Base-by-base conservation (phyloP, 768 basidiomycete genomes). In the Amanita rubescens region DNA sequence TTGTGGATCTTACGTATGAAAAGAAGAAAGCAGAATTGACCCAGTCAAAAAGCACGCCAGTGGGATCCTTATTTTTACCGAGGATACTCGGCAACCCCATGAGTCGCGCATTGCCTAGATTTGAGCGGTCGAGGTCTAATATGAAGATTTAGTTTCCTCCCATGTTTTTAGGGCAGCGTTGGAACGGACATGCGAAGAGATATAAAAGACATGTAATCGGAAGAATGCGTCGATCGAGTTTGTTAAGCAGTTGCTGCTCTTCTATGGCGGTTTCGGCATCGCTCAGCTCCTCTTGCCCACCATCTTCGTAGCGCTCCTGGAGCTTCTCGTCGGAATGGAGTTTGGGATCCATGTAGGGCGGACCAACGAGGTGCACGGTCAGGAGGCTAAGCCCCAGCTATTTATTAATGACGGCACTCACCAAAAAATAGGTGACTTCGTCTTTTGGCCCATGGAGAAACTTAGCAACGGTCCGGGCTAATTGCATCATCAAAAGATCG, bases 71-170 rank as follows among this genome's bases (percentile, higher is more conserved):
- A 6, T 87, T 86, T 11, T 75, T 75, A 11, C 49, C 49, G 1
- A 90, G 78, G 11, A 72, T 68, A 55, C 90, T 85, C 35, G 83
- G 77, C 11, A 91, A 67, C 10, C 85, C 83, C 67, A 85, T 85
- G 35, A 90, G 70, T 48, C 87, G 77, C 44, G 89, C 89, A 62
- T 91, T 90, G 14, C 88, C 89, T 38, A 90, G 62, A 62, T 90
- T 90, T 0, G 84, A 82, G 51, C 90, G 79, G 65, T 91, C 89
- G 47, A 92, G 72, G 63, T 82, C 78, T 78, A 2, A 56, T 11
- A 53, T n/a, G n/a, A 11, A 17, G 10, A 10, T 37, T 42, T 51
- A 55, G n/a, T 49, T n/a, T 17, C 30, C 20, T 20, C 8, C 19
- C 43, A 30, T 51, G 37, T 39, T 5, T 22, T 14, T 25, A 49